phyloP scores from a whole-genome alignment of 1,139 yeast genomes.

The Kodamaea plutei region DNA sequence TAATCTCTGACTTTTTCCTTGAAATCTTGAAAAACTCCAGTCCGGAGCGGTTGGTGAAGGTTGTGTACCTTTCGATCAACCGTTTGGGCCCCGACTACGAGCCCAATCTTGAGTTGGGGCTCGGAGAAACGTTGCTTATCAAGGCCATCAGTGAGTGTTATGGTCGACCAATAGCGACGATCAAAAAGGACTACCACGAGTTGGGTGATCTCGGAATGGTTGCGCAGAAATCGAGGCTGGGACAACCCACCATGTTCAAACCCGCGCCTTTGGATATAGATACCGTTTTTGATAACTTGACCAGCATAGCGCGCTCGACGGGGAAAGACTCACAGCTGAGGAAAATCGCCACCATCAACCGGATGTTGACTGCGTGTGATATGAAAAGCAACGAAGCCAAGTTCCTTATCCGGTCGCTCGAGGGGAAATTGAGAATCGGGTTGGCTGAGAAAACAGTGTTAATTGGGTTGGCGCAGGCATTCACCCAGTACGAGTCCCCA shows the following conservation, averaged over 20 bases:
- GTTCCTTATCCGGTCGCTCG: constrained; percentile 81
- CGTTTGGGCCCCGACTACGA: constrained; percentile 94
- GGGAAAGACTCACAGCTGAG: constrained; percentile 83
- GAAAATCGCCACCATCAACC: constrained; percentile 74
- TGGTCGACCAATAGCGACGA: constrained; percentile 69
- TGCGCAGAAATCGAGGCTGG: constrained; percentile 78
- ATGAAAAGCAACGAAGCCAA: constrained; percentile 76
- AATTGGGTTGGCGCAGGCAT: constrained; percentile 79
- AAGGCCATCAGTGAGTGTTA: constrained; percentile 90
- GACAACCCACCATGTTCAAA: constrained; percentile 90
- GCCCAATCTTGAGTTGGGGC: constrained; percentile 80
- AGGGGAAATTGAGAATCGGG: constrained; percentile 89
- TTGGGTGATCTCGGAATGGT: constrained; percentile 89
- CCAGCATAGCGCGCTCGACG: constrained; percentile 70
- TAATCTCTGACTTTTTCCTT: constrained; percentile 67
- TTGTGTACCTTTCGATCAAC: constrained; percentile 82
- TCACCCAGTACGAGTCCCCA: constrained; percentile 53
- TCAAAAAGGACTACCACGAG: constrained; percentile 70
- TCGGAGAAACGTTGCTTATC: constrained; percentile 83
- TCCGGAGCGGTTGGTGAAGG: constrained; percentile 59
- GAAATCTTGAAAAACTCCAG: constrained; percentile 52
- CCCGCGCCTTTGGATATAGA: constrained; percentile 76
- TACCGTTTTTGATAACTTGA: constrained; percentile 68
- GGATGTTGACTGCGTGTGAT: constrained; percentile 81
- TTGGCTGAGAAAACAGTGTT: constrained; percentile 91